Percentiles rank a stretch among this genome's conserved stretches.
Evolutionary conservation across 2,329 filamentous ascomycete genomes (phyloP).

Genomic region (Helminthosporium solani): DNA sequence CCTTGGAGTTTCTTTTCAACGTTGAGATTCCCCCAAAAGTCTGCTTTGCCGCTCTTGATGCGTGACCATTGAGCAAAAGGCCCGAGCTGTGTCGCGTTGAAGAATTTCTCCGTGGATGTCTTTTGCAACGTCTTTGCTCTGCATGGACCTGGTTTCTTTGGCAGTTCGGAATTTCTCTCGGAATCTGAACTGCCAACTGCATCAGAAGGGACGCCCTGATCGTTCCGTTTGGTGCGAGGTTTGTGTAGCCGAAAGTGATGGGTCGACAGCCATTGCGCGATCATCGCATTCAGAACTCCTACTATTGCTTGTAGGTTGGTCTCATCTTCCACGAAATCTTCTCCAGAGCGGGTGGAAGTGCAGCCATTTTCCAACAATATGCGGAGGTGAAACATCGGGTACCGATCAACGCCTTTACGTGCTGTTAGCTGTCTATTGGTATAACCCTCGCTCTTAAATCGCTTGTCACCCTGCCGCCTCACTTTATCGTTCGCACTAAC

Average conservation of each 20-base stretch:
- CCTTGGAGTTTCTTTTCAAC: constrained; percentile 3
- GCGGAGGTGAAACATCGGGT: constrained; percentile 87
- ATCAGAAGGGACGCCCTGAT: background rate
- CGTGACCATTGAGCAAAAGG: constrained; percentile 45
- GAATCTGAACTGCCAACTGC: background rate
- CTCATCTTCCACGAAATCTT: constrained; percentile 25
- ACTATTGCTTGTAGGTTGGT: constrained; percentile 55
- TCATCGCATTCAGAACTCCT: constrained; percentile 67
- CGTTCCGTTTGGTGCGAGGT: constrained; percentile 13
- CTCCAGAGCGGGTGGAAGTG: constrained; percentile 14
- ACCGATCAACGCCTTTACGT: constrained; percentile 71
- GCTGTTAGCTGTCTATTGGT: constrained; percentile 55
- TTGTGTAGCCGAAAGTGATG: constrained; percentile 64
- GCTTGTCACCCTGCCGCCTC: constrained; percentile 39
- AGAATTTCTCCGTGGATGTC: background rate
- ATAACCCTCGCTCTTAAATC: constrained; percentile 51
- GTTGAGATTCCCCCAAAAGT: constrained; percentile 33
- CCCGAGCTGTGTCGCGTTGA: constrained; percentile 6
- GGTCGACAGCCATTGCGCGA: constrained; percentile 72
- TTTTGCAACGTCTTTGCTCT: constrained; percentile 24
- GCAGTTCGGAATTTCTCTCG: background rate
- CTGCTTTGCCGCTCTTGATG: constrained; percentile 45
- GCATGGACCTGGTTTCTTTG: constrained; percentile 1
- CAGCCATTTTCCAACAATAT: constrained; percentile 50
- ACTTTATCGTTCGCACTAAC: constrained; percentile 41